phyloP scores from a whole-genome alignment of 129 eudicot species.

The Chrysanthemum seticuspe region DNA sequence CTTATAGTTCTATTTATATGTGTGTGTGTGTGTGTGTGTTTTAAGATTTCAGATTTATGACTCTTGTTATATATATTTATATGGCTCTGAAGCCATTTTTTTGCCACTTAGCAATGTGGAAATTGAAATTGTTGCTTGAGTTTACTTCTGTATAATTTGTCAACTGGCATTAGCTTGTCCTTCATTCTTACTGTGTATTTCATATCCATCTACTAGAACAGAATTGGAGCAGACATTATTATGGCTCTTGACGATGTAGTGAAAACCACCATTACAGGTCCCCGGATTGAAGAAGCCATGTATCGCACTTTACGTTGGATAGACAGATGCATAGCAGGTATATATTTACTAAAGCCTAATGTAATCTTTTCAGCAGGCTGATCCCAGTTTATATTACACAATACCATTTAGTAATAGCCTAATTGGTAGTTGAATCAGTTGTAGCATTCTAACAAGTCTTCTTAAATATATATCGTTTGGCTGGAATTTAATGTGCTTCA shows the following conservation, averaged over 20 bases:
- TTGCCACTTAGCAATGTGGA: constrained; percentile 14
- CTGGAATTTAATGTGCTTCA: too few species aligned
- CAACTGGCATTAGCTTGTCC: constrained; percentile 8
- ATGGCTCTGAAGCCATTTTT: not conserved
- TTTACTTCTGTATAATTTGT: constrained; percentile 8
- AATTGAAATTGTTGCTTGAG: constrained; percentile 4
- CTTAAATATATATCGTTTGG: too few species aligned
- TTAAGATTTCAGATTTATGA: not conserved
- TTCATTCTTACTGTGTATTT: constrained; percentile 23
- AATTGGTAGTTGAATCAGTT: not conserved
- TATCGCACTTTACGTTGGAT: constrained; percentile 94
- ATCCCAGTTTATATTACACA: not conserved
- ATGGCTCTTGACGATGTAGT: constrained; percentile 99
- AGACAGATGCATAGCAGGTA: constrained; percentile 97
- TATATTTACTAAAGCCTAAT: not conserved
- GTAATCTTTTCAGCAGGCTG: constrained; percentile 12
- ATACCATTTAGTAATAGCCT: not conserved
- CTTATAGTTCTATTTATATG: constrained; percentile 2
- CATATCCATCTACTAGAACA: constrained; percentile 54
- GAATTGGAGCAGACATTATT: constrained; percentile 97
- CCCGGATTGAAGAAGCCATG: constrained; percentile 95
- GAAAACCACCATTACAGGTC: constrained; percentile 90
- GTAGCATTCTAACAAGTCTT: constrained; percentile 1
- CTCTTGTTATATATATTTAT: constrained; percentile 4
- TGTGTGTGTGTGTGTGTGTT: constrained; percentile 3